Evolutionary conservation across 768 basidiomycete species (phyloP).

Genomic region (Boletus rubroflammeus): DNA sequence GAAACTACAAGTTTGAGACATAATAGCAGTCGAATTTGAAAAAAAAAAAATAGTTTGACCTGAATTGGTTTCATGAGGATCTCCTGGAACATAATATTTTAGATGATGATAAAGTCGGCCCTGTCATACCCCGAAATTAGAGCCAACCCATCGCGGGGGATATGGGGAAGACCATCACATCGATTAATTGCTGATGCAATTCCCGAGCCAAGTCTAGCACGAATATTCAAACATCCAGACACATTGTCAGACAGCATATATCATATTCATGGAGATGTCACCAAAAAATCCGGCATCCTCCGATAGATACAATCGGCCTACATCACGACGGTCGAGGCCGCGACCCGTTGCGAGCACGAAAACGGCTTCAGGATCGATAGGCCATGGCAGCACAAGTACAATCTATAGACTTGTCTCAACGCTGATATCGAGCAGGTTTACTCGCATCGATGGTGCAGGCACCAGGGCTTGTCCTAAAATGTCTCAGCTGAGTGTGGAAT

Average conservation of each 20-base stretch:
- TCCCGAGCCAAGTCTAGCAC: neutral
- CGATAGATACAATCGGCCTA: slow-evolving; percentile 6
- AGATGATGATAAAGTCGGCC: neutral
- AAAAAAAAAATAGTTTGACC: neutral
- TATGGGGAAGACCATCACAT: neutral
- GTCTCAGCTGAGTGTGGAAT: slow-evolving; percentile 7
- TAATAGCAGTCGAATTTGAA: slow-evolving; percentile 1
- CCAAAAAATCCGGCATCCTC: neutral
- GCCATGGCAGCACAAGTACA: neutral
- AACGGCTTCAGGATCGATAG: neutral
- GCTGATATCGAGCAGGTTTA: neutral
- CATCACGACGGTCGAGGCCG: neutral
- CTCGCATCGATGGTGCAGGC: neutral
- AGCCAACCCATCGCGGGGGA: neutral
- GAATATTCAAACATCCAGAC: neutral
- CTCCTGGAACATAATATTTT: neutral
- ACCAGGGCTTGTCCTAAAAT: slow-evolving; percentile 3
- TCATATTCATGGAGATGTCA: neutral
- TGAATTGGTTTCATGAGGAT: neutral
- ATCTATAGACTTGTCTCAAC: neutral
- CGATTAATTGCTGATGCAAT: neutral
- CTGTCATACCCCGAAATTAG: neutral
- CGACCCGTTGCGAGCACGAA: neutral
- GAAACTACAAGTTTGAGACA: neutral
- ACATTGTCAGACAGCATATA: neutral